These are phyloP conservation scores for Phanerodontia chrysosporium DNA, from an alignment of 768 basidiomycete genomes.

Conservation along the genomic window DNA sequence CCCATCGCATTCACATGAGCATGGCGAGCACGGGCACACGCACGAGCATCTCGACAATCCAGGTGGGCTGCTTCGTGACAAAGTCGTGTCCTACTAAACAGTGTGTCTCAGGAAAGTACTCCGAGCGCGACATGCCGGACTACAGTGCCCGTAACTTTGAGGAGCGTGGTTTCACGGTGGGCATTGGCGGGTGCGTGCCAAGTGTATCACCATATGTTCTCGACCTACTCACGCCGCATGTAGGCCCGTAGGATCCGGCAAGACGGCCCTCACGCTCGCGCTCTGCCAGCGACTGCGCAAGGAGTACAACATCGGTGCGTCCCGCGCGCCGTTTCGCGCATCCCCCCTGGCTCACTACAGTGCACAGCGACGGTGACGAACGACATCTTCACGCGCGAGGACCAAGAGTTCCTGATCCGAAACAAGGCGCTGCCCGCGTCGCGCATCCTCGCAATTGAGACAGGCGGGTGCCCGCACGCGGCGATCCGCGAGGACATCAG, in stretches of 20 bases:
- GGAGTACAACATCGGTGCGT: conserved; percentile 86
- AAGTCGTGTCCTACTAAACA: not conserved
- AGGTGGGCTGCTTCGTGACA: conserved; percentile 38
- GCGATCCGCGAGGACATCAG: conserved; percentile 98
- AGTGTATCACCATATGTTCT: not conserved
- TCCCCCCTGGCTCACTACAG: not conserved
- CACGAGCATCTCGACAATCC: conserved; percentile 91
- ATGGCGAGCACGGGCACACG: conserved; percentile 88
- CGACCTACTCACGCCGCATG: not conserved
- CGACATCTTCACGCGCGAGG: conserved; percentile 97
- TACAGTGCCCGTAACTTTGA: conserved; percentile 80
- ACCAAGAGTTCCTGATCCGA: conserved; percentile 94
- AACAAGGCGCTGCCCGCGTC: conserved; percentile 81
- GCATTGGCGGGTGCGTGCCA: conserved; percentile 86
- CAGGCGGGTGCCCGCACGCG: conserved; percentile 96
- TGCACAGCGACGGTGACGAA: conserved; percentile 89
- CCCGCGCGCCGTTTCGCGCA: not conserved
- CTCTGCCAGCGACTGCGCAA: conserved; percentile 79
- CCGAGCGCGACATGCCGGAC: conserved; percentile 90
- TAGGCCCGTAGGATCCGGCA: conserved; percentile 97
- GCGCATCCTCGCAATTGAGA: conserved; percentile 95
- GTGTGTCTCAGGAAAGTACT: conserved; percentile 66
- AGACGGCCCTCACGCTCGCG: conserved; percentile 90
- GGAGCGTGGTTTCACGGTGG: conserved; percentile 93
- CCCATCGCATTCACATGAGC: conserved; percentile 44